Evolutionary conservation across 2,329 filamentous ascomycete species (phyloP).

Genomic region (Tricladium varicosporioides): DNA sequence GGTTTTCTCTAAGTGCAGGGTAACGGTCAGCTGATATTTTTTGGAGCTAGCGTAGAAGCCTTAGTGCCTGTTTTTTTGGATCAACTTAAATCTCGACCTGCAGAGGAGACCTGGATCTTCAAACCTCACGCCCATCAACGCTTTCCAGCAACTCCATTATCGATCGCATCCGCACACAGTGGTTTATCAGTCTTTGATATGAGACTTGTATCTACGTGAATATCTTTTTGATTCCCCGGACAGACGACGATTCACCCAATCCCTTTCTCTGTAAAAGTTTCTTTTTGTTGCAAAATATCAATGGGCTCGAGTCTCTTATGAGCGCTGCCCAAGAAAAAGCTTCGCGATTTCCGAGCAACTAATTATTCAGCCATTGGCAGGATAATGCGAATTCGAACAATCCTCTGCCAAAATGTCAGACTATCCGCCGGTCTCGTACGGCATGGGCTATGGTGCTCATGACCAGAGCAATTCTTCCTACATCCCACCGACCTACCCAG

Average conservation of each 20-base stretch:
- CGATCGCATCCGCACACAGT: neutral
- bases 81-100: neutral
- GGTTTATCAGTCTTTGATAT: constrained; percentile 9
- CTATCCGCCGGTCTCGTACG: constrained; percentile 45
- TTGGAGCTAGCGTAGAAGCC: neutral
- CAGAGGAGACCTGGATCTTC: too few species aligned
- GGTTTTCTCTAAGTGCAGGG: neutral
- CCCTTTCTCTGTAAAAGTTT: constrained; percentile 17
- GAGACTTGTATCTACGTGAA: constrained; percentile 9
- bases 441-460: constrained; percentile 30
- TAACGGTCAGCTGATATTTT: too few species aligned
- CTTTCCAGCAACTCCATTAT: neutral
- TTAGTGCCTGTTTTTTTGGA: neutral
- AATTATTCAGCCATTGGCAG: constrained; percentile 4
- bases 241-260: neutral
- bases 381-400: constrained; percentile 20
- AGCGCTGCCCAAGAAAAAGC: constrained; percentile 18
- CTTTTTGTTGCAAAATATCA: constrained; percentile 26
- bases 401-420: constrained; percentile 41
- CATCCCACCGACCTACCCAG: constrained; percentile 24
- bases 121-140: neutral
- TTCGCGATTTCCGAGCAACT: constrained; percentile 15
- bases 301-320: constrained; percentile 19
- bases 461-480: constrained; percentile 28
- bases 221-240: constrained; percentile 7